Evolutionary conservation across 164 flowering plant genomes (phyloP).

Genomic region (Magnolia kwangsiensis): DNA sequence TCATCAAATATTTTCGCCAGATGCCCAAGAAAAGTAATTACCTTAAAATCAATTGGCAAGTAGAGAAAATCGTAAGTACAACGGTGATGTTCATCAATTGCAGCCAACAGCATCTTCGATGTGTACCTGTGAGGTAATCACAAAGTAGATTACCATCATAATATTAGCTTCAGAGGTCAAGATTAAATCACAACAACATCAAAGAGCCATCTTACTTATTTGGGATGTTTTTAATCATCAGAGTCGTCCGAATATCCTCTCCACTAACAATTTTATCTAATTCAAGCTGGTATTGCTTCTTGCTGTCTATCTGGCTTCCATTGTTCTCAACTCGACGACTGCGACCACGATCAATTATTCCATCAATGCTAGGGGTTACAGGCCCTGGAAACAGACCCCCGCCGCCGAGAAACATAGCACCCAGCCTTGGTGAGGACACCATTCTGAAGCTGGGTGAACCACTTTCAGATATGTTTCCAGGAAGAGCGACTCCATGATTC

Average conservation of each 20-base stretch:
- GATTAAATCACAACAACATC: not conserved
- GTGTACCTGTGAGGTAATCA: slow-evolving; percentile 48
- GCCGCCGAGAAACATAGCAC: slow-evolving; percentile 51
- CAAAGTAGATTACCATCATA: not conserved
- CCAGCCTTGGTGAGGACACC: slow-evolving; percentile 60
- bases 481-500: slow-evolving; percentile 42
- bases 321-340: slow-evolving; percentile 56
- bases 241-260: slow-evolving; percentile 82
- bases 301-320: slow-evolving; percentile 61
- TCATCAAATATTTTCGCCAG: not conserved
- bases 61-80: slow-evolving; percentile 89
- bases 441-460: slow-evolving; percentile 61
- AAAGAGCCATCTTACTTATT: slow-evolving; percentile 59
- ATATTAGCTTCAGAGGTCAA: not conserved
- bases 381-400: slow-evolving; percentile 51
- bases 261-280: slow-evolving; percentile 78
- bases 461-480: slow-evolving; percentile 60
- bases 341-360: slow-evolving; percentile 60
- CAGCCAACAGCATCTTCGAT: slow-evolving; percentile 85
- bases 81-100: slow-evolving; percentile 78
- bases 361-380: slow-evolving; percentile 38
- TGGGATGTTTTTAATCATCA: slow-evolving; percentile 96
- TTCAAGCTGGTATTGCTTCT: slow-evolving; percentile 83
- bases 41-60: slow-evolving; percentile 98
- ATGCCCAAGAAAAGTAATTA: slow-evolving; percentile 17